A percentile compares a stretch with the other conserved stretches of the same genome.
phyloP scores from a whole-genome alignment of 306 rosid species.

The Prunus davidiana region DNA sequence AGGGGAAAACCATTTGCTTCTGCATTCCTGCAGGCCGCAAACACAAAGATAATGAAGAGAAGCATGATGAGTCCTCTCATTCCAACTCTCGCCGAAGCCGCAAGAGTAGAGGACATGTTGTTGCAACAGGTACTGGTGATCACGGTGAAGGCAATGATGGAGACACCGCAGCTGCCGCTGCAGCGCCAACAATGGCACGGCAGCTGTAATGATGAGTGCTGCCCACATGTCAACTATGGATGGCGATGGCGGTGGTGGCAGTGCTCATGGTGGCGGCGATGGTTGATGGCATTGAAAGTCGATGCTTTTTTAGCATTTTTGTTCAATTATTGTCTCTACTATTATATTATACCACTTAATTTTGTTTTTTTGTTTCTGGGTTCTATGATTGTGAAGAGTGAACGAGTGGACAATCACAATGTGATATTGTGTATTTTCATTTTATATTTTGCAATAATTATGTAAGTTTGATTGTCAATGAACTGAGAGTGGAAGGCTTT shows the following conservation, averaged over 20 bases:
- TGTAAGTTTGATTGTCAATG: too few relatives aligned
- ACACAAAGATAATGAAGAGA: slow-evolving; percentile 29
- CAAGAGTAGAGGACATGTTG: slow-evolving; percentile 23
- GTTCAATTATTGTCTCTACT: not conserved
- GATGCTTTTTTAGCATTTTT: not conserved
- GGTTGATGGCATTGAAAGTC: not conserved
- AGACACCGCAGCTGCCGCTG: slow-evolving; percentile 5
- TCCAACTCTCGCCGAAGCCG: slow-evolving; percentile 21
- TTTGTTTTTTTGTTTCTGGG: not conserved
- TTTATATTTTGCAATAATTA: not conserved
- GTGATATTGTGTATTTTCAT: not conserved
- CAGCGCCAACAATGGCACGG: slow-evolving; percentile 21
- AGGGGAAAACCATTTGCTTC: slow-evolving; percentile 48
- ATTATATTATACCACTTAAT: not conserved
- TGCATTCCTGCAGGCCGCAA: slow-evolving; percentile 39
- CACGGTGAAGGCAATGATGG: slow-evolving; percentile 15
- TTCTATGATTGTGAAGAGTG: not conserved
- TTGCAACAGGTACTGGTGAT: slow-evolving; percentile 14
- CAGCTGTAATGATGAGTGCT: slow-evolving; percentile 21
- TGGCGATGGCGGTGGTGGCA: slow-evolving; percentile 37
- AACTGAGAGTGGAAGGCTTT: too few relatives aligned
- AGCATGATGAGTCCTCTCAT: slow-evolving; percentile 29
- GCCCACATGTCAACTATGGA: slow-evolving; percentile 23
- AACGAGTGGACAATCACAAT: not conserved
- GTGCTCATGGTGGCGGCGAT: slow-evolving; percentile 39